A percentile compares a stretch with the other conserved stretches of the same genome.
Evolutionary conservation across 208 protist species (phyloP).

Genomic region (Angomonas deanei): DNA sequence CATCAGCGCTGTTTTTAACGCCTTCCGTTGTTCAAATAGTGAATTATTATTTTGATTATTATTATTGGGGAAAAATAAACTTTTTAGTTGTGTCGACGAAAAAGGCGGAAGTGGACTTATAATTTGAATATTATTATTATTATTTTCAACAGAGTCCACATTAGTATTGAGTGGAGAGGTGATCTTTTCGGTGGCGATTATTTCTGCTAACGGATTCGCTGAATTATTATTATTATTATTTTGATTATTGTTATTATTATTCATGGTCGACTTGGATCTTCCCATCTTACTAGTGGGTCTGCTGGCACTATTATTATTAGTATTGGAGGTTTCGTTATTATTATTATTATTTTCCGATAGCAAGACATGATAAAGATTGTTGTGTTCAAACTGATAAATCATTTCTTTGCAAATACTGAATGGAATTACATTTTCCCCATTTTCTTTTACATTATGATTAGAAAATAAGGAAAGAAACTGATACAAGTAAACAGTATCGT

Average conservation of each 20-base stretch:
- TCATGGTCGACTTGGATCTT: no score
- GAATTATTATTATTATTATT: no score
- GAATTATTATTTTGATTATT: neutral
- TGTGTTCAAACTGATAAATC: neutral
- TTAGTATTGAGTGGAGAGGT: neutral
- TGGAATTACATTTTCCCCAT: neutral
- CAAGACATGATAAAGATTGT: neutral
- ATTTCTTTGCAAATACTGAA: neutral
- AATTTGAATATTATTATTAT: neutral
- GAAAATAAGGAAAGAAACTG: conserved; percentile 1
- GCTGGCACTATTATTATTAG: neutral
- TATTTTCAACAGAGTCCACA: neutral
- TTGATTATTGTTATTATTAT: no score
- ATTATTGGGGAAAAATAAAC: neutral
- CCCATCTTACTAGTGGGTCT: neutral
- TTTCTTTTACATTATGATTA: neutral
- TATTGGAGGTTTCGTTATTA: neutral
- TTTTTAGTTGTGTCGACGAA: neutral
- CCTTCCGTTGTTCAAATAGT: neutral
- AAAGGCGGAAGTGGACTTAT: neutral
- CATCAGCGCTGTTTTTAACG: neutral
- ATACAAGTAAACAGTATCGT: neutral
- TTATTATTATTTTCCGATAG: neutral
- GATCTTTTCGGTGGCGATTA: neutral
- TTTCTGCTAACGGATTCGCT: no score